Evolutionary conservation across 345 rosid species (phyloP).

Genomic region (Populus euphratica): DNA sequence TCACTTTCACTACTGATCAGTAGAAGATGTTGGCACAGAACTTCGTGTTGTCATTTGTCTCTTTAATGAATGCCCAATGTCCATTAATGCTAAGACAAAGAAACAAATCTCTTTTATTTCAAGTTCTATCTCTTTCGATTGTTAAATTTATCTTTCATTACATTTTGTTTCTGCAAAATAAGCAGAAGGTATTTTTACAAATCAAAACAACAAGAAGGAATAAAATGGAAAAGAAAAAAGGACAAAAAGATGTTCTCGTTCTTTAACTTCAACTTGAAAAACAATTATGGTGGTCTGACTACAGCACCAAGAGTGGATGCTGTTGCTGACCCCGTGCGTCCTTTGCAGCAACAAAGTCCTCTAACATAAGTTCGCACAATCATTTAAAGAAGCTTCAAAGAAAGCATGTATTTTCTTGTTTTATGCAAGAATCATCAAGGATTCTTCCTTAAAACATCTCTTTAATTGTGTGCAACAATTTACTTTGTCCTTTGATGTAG

Average conservation of each 20-base stretch:
- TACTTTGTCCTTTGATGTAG: no score
- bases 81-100: not conserved
- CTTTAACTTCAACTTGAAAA: not conserved
- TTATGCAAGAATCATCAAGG: no score
- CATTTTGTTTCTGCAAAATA: no score
- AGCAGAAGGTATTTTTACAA: not conserved
- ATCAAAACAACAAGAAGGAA: not conserved
- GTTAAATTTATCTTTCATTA: no score
- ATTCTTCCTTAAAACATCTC: no score
- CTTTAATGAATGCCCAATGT: not conserved
- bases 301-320: not conserved
- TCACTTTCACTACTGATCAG: not conserved
- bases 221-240: not conserved
- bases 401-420: no score
- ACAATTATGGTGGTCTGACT: not conserved
- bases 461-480: no score
- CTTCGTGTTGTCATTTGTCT: constrained; percentile 7
- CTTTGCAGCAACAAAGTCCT: not conserved
- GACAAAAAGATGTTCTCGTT: not conserved
- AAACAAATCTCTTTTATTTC: not conserved
- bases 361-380: not conserved
- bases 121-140: no score
- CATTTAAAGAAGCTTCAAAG: not conserved
- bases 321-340: not conserved
- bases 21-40: not conserved